Conservation (phyloP, 176 grass and related monocot species). For the Triticum urartu region DNA sequence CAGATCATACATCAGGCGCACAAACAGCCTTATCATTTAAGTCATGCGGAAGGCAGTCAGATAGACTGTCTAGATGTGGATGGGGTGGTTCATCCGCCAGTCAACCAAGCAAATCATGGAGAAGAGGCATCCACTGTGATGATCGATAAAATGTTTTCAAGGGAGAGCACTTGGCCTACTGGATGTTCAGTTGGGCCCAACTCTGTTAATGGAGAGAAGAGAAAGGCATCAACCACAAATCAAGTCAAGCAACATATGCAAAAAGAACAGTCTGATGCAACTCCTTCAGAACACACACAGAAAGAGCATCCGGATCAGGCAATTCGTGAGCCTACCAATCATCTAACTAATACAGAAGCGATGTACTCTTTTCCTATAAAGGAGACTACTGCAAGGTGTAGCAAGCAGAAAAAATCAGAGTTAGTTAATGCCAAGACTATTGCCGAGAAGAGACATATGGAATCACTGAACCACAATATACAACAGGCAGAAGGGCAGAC, state of each 20-base stretch:
- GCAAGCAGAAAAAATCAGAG: not conserved
- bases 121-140: not conserved
- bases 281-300: not conserved
- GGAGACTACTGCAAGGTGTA: not conserved
- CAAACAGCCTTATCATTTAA: not conserved
- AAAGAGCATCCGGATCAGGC: not conserved
- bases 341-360: not conserved
- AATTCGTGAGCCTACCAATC: not conserved
- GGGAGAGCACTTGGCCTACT: not conserved
- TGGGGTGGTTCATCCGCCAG: not conserved
- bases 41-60: not conserved
- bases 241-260: not conserved
- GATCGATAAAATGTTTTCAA: not conserved
- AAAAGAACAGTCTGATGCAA: not conserved
- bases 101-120: constrained; percentile 3
- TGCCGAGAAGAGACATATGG: constrained; percentile 20
- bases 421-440: not conserved
- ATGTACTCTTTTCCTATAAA: constrained; percentile 4
- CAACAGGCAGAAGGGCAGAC: not conserved
- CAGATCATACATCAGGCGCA: not conserved
- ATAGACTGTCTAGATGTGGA: not conserved
- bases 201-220: not conserved
- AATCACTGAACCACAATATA: constrained; percentile 12
- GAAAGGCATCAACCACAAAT: not conserved
- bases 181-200: constrained; percentile 1